Percentiles rank a stretch among this genome's conserved stretches.
phyloP scores from a whole-genome alignment of 306 rosid species.

The Vigna reflexopilosa region DNA sequence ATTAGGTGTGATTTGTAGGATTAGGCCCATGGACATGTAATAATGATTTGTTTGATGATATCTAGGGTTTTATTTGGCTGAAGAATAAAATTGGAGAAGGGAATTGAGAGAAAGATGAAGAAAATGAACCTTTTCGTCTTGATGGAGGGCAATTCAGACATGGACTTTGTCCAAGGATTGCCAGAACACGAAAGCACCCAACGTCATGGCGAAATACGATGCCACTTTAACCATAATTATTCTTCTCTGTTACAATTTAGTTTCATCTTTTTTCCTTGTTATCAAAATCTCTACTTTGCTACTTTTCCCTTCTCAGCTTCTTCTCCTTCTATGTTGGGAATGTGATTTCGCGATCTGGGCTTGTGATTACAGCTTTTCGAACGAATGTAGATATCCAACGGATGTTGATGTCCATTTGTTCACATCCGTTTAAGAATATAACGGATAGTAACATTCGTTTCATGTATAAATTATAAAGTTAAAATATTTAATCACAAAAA shows the following conservation, averaged over 20 bases:
- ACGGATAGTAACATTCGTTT: too few species aligned
- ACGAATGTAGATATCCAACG: too few species aligned
- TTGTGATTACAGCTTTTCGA: neutral
- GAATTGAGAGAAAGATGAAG: neutral
- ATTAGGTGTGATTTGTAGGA: too few species aligned
- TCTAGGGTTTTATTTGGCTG: conserved; percentile 28
- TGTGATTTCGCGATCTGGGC: neutral
- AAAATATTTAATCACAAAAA: too few species aligned
- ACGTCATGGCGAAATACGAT: conserved; percentile 86
- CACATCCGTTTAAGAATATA: too few species aligned
- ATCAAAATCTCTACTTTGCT: neutral
- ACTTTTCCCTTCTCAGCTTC: neutral
- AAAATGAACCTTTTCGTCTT: conserved; percentile 78
- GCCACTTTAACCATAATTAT: conserved; percentile 74
- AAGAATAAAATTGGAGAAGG: conserved; percentile 6
- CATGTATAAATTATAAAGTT: too few species aligned
- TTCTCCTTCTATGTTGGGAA: neutral
- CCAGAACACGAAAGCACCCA: conserved; percentile 95
- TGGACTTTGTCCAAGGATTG: conserved; percentile 91
- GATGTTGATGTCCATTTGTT: too few species aligned
- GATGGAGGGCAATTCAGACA: conserved; percentile 98
- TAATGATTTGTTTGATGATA: neutral
- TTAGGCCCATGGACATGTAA: too few species aligned
- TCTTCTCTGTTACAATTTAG: conserved; percentile 19
- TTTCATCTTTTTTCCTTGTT: neutral